Evolutionary conservation across 2,329 filamentous ascomycete genomes (phyloP).

Genomic region (Chaetomium strumarium): DNA sequence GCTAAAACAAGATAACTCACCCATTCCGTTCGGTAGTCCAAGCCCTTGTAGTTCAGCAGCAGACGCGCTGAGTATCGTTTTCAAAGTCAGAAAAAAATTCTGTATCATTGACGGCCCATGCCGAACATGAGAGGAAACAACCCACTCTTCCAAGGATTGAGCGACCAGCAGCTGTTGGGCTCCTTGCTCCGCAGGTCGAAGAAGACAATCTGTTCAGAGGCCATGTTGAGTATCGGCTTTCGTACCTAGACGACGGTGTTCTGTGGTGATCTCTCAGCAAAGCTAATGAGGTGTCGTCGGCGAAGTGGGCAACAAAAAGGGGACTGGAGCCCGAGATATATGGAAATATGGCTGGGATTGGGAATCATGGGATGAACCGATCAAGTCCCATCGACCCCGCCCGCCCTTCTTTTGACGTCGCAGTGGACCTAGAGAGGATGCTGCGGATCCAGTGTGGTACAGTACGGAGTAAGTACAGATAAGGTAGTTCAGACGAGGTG

Average conservation of each 20-base stretch:
- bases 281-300: neutral
- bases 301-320: too few species aligned
- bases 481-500: too few species aligned
- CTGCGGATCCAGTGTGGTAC: too few species aligned
- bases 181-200: constrained; percentile 57
- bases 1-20: constrained; percentile 18
- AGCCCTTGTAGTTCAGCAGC: constrained; percentile 59
- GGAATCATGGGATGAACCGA: too few species aligned
- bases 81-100: neutral
- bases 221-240: constrained; percentile 21
- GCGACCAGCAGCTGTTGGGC: constrained; percentile 50
- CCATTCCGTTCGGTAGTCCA: constrained; percentile 65
- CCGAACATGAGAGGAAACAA: neutral
- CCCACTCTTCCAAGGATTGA: constrained; percentile 66
- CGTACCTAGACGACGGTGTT: neutral
- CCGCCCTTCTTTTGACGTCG: constrained; percentile 1
- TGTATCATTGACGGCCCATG: neutral
- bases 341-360: too few species aligned
- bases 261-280: neutral
- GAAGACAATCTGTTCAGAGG: constrained; percentile 41
- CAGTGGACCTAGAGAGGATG: neutral
- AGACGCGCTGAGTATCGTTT: constrained; percentile 48
- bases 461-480: too few species aligned
- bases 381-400: neutral
- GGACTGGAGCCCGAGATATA: too few species aligned